Percentiles rank a stretch among this genome's conserved stretches.
Conservation (phyloP, 768 basidiomycete genomes). For the Tylopilus intermedius region DNA sequence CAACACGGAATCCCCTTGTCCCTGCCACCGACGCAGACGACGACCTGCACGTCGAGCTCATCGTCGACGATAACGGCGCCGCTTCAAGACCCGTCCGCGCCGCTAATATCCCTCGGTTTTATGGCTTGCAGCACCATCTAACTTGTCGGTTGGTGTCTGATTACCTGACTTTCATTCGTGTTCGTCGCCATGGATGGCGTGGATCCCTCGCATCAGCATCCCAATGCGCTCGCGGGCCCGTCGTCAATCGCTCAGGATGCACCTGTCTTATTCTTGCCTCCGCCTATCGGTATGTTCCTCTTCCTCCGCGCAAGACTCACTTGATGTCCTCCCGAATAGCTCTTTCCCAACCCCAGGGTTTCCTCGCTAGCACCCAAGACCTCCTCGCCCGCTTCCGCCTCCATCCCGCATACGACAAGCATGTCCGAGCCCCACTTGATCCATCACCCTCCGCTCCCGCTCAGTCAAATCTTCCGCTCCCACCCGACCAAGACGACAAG, state of each 20-base stretch:
- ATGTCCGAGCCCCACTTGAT: constrained; percentile 54
- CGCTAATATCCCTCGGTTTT: constrained; percentile 3
- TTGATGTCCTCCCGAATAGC: constrained; percentile 23
- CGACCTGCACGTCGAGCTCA: constrained; percentile 26
- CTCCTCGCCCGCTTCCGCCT: constrained; percentile 69
- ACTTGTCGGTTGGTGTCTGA: constrained; percentile 20
- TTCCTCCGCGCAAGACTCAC: constrained; percentile 2
- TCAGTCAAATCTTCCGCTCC: constrained; percentile 40
- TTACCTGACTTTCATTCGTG: constrained; percentile 15
- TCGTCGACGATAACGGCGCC: constrained; percentile 28
- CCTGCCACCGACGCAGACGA: constrained; percentile 32
- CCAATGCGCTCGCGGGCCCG: constrained; percentile 62
- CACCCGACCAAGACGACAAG: constrained; percentile 51
- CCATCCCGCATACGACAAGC: constrained; percentile 72
- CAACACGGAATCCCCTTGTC: constrained; percentile 34
- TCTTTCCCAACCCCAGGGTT: constrained; percentile 33
- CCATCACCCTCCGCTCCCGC: constrained; percentile 28
- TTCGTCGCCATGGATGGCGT: constrained; percentile 29
- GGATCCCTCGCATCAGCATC: constrained; percentile 27
- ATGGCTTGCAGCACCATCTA: constrained; percentile 14
- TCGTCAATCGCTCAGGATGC: constrained; percentile 35
- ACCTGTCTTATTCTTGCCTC: constrained; percentile 26
- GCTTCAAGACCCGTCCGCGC: background rate
- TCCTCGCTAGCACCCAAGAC: constrained; percentile 73
- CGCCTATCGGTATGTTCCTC: constrained; percentile 29